Base-by-base conservation (phyloP, 1,284 basidiomycete species). In the Cutaneotrichosporon sp. region DNA sequence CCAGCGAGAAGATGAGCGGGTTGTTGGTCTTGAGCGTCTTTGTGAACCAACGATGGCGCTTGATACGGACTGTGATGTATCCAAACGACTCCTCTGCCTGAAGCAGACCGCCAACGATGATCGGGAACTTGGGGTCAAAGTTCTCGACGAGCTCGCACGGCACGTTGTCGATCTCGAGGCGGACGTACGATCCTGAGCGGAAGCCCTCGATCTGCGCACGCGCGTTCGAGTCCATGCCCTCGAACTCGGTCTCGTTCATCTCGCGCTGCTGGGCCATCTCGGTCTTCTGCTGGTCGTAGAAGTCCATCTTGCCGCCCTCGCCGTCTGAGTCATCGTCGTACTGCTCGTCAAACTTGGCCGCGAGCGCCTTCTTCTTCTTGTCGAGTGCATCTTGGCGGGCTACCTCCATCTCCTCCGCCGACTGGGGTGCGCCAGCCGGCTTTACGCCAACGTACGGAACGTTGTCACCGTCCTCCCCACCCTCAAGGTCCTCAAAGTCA, bases 21-120 rank as follows among this genome's bases (percentile, higher is more conserved):
- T 99, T 92, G 80, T 99, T 98, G 56, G 91, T 97, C 84, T 99
- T 99, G 72, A 99, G 86, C 7, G 92, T 97, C 74, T 87, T 87
- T 11, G 87, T 85, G 81, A 89, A 92, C 97, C 97, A 99, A 61
- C 96, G 86, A 78, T 99, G 96, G 59, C 95, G 87, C 82, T 99
- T 99, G 80, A 99, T 89, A 61, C 97, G 87, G 52, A 95, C 94
- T 78, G 98, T 96, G 21, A 97, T 85, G 81, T 90, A 97, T 1
- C 94, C 96, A 74, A 97, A 92, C 11, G 88, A 86, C 79, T 96
- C 92, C 80, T 99, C 97, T 0, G 91, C 87, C 0, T 92, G 85
- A 7, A 97, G 84, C n/a, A 99, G 84, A 0, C 96, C 96, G 22
- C 97, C 97, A 52, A 97, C 86, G 65, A 99, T 84, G 72, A 99